phyloP scores from a whole-genome alignment of 108 stramenopile species.

The Fistulifera solaris region DNA sequence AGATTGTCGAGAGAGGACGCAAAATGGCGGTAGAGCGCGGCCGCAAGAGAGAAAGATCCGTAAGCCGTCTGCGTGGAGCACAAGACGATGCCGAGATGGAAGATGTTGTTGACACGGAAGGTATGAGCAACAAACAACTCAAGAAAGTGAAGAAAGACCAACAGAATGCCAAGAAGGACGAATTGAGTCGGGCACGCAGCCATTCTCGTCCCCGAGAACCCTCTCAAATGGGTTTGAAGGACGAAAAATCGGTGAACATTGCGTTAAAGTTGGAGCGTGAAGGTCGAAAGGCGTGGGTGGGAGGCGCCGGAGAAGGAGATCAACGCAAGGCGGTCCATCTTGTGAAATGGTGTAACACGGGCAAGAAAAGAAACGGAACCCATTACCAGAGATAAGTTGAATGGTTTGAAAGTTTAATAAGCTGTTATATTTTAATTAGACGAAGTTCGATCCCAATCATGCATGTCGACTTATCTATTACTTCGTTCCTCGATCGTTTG shows the following conservation, averaged over 20 bases:
- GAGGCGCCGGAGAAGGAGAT: slow-evolving; percentile 78
- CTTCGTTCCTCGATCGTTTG: too few relatives aligned
- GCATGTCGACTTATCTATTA: too few relatives aligned
- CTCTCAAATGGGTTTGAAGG: slow-evolving; percentile 70
- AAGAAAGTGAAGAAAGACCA: slow-evolving; percentile 64
- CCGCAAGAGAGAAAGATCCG: slow-evolving; percentile 48
- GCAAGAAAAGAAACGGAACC: slow-evolving; percentile 88
- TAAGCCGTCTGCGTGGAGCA: slow-evolving; percentile 13
- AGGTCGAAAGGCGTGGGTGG: slow-evolving; percentile 56
- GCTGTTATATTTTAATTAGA: too few relatives aligned
- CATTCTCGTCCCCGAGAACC: slow-evolving; percentile 76
- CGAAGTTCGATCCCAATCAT: too few relatives aligned
- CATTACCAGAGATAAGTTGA: slow-evolving; percentile 40
- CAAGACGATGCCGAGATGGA: slow-evolving; percentile 46
- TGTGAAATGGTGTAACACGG: slow-evolving; percentile 89
- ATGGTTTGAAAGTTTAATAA: too few relatives aligned
- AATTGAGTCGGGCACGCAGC: slow-evolving; percentile 47
- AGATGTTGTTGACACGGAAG: slow-evolving; percentile 32
- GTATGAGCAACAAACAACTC: slow-evolving; percentile 51
- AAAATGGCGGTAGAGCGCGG: slow-evolving; percentile 43
- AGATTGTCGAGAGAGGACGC: slow-evolving; percentile 70
- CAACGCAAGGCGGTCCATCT: slow-evolving; percentile 80
- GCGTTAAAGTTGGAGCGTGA: slow-evolving; percentile 63
- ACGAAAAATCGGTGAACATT: slow-evolving; percentile 43
- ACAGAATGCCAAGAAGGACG: slow-evolving; percentile 41